These are phyloP conservation scores for Phytophthora colocasiae DNA, from an alignment of 352 stramenopile species.

Conservation along the genomic window DNA sequence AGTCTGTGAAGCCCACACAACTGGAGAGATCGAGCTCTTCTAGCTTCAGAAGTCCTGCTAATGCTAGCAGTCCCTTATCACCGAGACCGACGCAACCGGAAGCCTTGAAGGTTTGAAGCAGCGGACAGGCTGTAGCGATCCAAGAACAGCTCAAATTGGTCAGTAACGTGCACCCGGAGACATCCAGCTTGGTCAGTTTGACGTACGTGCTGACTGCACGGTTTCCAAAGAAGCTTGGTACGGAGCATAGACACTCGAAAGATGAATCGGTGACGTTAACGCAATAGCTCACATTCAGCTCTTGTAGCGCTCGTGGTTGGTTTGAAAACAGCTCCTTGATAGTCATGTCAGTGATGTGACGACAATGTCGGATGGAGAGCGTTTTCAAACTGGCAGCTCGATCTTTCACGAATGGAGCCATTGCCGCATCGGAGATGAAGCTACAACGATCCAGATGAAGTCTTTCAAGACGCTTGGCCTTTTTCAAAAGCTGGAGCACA, in stretches of 20 bases:
- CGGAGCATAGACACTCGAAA: constrained; percentile 63
- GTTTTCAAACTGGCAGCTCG: constrained; percentile 39
- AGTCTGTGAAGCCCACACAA: constrained; percentile 54
- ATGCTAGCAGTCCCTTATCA: constrained; percentile 62
- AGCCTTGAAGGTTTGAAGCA: constrained; percentile 53
- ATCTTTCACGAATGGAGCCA: constrained; percentile 49
- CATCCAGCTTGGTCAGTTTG: constrained; percentile 51
- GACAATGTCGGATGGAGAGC: constrained; percentile 53
- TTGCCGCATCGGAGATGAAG: constrained; percentile 47
- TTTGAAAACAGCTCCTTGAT: constrained; percentile 60
- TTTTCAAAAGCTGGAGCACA: constrained; percentile 53
- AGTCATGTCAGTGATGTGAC: constrained; percentile 43
- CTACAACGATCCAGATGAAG: constrained; percentile 59
- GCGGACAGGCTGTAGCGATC: constrained; percentile 70
- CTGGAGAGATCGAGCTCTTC: constrained; percentile 63
- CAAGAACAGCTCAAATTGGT: constrained; percentile 67
- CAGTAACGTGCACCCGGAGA: constrained; percentile 57
- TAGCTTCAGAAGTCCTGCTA: constrained; percentile 60
- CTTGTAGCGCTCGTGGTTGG: constrained; percentile 55
- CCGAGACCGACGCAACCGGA: constrained; percentile 51
- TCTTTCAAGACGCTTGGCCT: constrained; percentile 34
- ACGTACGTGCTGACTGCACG: constrained; percentile 53
- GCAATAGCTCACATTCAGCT: constrained; percentile 69
- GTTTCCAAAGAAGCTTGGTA: constrained; percentile 65
- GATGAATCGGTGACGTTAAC: constrained; percentile 52